Evolutionary conservation across 495 filamentous ascomycete genomes (phyloP).

Genomic region (Friedmanniomyces simplex): DNA sequence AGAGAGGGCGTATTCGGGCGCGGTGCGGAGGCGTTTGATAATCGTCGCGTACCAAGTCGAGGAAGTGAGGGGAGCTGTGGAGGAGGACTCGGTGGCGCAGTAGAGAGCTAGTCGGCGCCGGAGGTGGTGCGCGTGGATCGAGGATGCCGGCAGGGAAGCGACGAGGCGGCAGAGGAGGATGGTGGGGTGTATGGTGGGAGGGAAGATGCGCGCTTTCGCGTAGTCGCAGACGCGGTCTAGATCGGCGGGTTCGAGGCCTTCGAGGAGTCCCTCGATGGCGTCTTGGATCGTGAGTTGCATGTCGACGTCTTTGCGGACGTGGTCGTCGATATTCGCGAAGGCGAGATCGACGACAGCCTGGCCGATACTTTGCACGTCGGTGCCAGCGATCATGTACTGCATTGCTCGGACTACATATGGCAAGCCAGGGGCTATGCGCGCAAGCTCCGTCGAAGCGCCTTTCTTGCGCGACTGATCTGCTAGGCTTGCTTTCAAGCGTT

Average conservation of each 20-base stretch:
- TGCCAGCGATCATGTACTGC: neutral
- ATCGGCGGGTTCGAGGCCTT: neutral
- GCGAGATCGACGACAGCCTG: neutral
- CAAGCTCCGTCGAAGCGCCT: neutral
- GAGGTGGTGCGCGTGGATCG: neutral
- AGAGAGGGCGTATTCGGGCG: conserved; percentile 7
- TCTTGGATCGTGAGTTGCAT: neutral
- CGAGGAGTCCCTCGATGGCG: conserved; percentile 4
- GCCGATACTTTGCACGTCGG: neutral
- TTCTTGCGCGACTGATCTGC: neutral
- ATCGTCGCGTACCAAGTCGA: neutral
- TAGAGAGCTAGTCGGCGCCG: conserved; percentile 7
- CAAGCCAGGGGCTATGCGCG: neutral
- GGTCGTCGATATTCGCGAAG: conserved; percentile 1
- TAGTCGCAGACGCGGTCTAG: neutral
- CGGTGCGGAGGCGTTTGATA: neutral
- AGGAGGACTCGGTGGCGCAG: neutral
- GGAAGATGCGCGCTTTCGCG: neutral
- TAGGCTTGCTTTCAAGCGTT: neutral
- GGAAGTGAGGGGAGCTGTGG: neutral
- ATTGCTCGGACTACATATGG: neutral
- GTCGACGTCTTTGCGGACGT: neutral
- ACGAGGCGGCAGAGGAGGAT: conserved; percentile 2
- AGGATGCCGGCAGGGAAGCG: conserved; percentile 7
- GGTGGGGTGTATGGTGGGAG: neutral